Base-by-base conservation (phyloP, 1,139 yeast species). In the Magnusiomyces tetraspermus region DNA sequence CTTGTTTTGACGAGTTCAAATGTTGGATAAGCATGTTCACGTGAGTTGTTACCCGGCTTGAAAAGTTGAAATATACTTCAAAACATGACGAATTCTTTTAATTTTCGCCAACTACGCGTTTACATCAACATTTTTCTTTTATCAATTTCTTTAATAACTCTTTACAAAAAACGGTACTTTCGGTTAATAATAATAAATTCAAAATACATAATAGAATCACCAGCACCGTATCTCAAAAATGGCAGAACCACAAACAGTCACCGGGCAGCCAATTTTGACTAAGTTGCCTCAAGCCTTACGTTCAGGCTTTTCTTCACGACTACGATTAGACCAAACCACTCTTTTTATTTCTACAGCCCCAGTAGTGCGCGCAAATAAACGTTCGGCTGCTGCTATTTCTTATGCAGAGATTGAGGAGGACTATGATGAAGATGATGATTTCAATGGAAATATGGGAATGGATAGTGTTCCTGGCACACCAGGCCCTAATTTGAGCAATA, bases 351-450 rank as follows among this genome's bases (percentile, higher is more conserved):
- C 88, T 2, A 64, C 71, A n/a, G 83, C 85, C 3, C 88, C 90
- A 2, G 82, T 83, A 2, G 80, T 88, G 6, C 77, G 96, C 58
- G 77, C 85, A 42, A 85, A 89, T 38, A 88, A 88, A 64, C 77
- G 97, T 61, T 82, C 89, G 2, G 73, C 77, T 17, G 59, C 63
- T 2, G 58, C 58, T 19, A 80, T 88, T 51, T 88, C 85, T 66
- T 90, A 89, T 63, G 92, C 96, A 0, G 97, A 89, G 61, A 68
- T 77, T 52, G 88, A 82, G 67, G 85, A 82, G 57, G 95, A 85
- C 61, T 79, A 77, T 57, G 95, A 86, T 56, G 78, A 80, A 55
- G 86, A 83, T 48, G 87, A 82, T 42, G 83, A 77, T 52, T 70
- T 23, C 53, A 56, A 41, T 60, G 55, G 38, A 60, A 59, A 10